These are phyloP conservation scores for Chalciporus sphaerocephalus DNA, from an alignment of 768 basidiomycete genomes.

Conservation along the genomic window DNA sequence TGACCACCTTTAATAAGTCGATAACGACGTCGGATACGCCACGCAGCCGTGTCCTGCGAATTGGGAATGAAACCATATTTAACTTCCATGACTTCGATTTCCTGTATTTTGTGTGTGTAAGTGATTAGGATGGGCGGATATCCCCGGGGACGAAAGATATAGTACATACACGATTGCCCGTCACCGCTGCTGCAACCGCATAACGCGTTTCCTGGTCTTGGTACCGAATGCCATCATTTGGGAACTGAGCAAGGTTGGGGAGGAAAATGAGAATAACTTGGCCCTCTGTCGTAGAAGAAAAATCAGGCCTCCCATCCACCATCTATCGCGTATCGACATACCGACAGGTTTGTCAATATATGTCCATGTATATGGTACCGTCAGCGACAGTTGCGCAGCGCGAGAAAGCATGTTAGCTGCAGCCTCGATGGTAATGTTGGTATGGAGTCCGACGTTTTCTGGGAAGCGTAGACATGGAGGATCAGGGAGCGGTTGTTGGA, in stretches of 20 bases:
- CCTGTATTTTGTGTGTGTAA: no score
- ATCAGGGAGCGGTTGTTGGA: conserved; percentile 50
- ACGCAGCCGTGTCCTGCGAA: conserved; percentile 55
- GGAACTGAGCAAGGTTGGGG: conserved; percentile 54
- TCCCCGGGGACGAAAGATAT: not conserved
- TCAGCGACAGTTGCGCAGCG: conserved; percentile 53
- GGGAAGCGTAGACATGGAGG: conserved; percentile 69
- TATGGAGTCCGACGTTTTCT: conserved; percentile 55
- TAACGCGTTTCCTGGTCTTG: conserved; percentile 68
- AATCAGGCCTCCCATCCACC: not conserved
- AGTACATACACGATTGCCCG: conserved; percentile 51
- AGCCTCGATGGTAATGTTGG: conserved; percentile 50
- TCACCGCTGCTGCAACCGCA: conserved; percentile 42
- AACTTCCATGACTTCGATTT: conserved; percentile 70
- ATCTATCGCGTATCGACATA: conserved; percentile 28
- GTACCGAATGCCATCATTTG: conserved; percentile 73
- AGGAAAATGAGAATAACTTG: conserved; percentile 64
- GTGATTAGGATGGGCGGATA: not conserved
- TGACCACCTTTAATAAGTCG: conserved; percentile 72
- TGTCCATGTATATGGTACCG: conserved; percentile 62
- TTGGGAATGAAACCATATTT: conserved; percentile 78
- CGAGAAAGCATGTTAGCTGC: conserved; percentile 60
- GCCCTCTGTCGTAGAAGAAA: conserved; percentile 45
- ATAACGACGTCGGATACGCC: conserved; percentile 65
- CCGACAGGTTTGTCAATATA: conserved; percentile 78